Evolutionary conservation across 768 basidiomycete genomes (phyloP).

Genomic region (Rhizopogon sp.): DNA sequence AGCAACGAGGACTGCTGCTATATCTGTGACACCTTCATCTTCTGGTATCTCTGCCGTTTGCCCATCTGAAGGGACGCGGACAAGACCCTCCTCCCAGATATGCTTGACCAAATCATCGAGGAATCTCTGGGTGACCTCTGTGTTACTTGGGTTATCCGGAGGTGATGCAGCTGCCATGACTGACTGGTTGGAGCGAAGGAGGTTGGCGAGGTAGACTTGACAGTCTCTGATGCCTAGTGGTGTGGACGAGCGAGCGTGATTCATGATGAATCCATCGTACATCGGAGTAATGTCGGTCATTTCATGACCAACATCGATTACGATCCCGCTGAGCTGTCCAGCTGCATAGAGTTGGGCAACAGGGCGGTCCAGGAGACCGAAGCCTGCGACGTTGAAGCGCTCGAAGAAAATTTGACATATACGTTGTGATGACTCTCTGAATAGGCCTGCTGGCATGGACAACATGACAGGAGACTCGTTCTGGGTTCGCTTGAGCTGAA

Average conservation of each 20-base stretch:
- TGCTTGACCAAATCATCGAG: constrained; percentile 63
- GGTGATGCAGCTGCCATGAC: constrained; percentile 57
- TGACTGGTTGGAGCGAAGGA: constrained; percentile 65
- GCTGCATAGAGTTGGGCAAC: constrained; percentile 80
- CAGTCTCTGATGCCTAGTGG: constrained; percentile 68
- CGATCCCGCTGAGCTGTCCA: constrained; percentile 64
- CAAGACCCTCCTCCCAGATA: constrained; percentile 57
- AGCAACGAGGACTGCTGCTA: constrained; percentile 84
- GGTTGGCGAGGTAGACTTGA: constrained; percentile 67
- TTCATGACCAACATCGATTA: constrained; percentile 77
- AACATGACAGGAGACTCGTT: constrained; percentile 87
- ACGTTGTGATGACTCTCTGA: constrained; percentile 63
- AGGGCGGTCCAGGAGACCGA: constrained; percentile 77
- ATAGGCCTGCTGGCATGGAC: constrained; percentile 59
- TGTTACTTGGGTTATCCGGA: constrained; percentile 39
- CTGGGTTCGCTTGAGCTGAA: constrained; percentile 74
- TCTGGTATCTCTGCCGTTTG: constrained; percentile 58
- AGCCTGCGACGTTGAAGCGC: constrained; percentile 83
- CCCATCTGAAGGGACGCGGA: constrained; percentile 72
- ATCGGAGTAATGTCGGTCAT: constrained; percentile 76
- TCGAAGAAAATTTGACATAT: constrained; percentile 88
- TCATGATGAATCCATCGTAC: constrained; percentile 63
- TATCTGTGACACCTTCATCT: constrained; percentile 85
- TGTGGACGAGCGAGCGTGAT: constrained; percentile 50
- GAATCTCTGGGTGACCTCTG: constrained; percentile 41